Base-by-base conservation (phyloP, 441 rosid genomes). In the Syzygium syzygioides region DNA sequence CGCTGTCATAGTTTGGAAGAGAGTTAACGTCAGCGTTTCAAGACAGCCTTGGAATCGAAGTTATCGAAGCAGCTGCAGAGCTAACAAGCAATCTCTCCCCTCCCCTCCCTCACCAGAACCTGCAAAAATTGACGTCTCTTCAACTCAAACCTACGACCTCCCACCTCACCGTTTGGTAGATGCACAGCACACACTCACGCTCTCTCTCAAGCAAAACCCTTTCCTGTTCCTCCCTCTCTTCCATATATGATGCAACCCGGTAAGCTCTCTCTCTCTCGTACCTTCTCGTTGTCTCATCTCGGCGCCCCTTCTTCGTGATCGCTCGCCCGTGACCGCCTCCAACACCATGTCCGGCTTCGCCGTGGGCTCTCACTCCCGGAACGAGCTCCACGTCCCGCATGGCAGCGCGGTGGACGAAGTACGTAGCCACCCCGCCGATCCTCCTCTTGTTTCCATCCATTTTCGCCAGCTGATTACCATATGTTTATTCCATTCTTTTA, bases 121-220 rank as follows among this genome's bases (percentile, higher is more conserved):
- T 30, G 59, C 62, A 30, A 17, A 32, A 34, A 54, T 86, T 94
- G 80, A 92, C 96, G 93, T 94, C 93, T 93, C 92, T 91, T 95
- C 19, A 87, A 95, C 95, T 94, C 96, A 93, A 95, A 91, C 92
- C 93, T 91, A 95, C 92, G 96, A 96, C 96, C 88, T 92, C 95
- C 89, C 95, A 96, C 92, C 99, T 93, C 94, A 95, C 98, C 92
- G 96, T 96, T 96, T 93, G 98, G 96, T 97, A 89, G 93, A 91
- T 85, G 79, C 59, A 8, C 79, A 23, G 79, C 54, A 30, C 53
- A 56, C 48, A 26, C 66, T 90, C 92, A 54, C 79, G 19, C 90
- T 45, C 87, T 15, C 59, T 53, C 89, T 68, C 52, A 85, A 79
- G 79, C 84, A 89, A 55, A 57, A 79, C 86, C 48, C 88, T 17